phyloP scores from a whole-genome alignment of 768 basidiomycete species.

The Tricholoma flavovirens region DNA sequence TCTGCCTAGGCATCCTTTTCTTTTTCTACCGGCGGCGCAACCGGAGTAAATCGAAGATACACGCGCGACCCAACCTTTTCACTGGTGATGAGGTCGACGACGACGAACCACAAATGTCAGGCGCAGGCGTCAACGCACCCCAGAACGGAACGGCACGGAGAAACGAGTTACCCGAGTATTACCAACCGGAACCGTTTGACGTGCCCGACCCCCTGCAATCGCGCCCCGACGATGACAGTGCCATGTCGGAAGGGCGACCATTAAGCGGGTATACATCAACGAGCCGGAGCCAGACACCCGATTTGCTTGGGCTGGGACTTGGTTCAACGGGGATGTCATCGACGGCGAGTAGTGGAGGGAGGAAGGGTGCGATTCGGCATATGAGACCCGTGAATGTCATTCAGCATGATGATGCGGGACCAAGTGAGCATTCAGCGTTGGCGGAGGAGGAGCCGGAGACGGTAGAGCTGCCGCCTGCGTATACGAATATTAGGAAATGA shows the following conservation, averaged over 20 bases:
- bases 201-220: constrained; percentile 54
- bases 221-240: constrained; percentile 21
- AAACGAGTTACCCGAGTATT: constrained; percentile 61
- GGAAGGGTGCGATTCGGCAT: constrained; percentile 44
- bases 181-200: constrained; percentile 72
- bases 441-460: constrained; percentile 52
- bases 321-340: constrained; percentile 18
- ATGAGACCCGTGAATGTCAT: constrained; percentile 74
- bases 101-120: not conserved
- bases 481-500: constrained; percentile 54
- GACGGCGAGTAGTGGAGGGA: constrained; percentile 23
- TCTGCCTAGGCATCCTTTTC: constrained; percentile 15
- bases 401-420: constrained; percentile 82
- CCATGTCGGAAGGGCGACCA: constrained; percentile 25
- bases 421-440: constrained; percentile 28
- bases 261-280: constrained; percentile 34
- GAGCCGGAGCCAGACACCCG: constrained; percentile 45
- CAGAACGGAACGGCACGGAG: constrained; percentile 12
- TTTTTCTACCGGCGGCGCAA: constrained; percentile 22
- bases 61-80: constrained; percentile 60
- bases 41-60: constrained; percentile 27
- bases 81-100: constrained; percentile 55
- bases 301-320: constrained; percentile 23
- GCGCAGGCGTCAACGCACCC: constrained; percentile 13
- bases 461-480: constrained; percentile 79